Conservation (phyloP, 345 rosid species). For the Syzygium aromaticum region DNA sequence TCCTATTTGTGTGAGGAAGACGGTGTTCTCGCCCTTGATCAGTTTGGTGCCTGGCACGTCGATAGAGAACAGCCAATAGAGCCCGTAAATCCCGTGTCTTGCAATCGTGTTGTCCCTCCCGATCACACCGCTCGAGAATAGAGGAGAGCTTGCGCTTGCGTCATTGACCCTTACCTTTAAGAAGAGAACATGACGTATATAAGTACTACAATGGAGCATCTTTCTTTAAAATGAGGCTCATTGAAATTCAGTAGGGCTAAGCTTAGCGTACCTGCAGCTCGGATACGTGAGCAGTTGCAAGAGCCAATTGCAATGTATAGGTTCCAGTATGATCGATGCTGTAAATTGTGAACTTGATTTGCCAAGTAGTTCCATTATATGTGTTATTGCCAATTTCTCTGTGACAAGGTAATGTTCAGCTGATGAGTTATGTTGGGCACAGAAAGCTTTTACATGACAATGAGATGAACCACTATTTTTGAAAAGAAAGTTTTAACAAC, state of each 20-base stretch:
- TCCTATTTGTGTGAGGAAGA: slow-evolving; percentile 64
- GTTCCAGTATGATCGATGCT: slow-evolving; percentile 11
- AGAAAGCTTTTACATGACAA: neutral
- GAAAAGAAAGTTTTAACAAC: neutral
- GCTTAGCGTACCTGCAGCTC: slow-evolving; percentile 34
- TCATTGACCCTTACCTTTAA: slow-evolving; percentile 64
- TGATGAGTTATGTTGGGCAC: neutral
- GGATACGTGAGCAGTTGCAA: slow-evolving; percentile 49
- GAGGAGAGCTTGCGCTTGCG: slow-evolving; percentile 35
- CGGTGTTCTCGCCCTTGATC: slow-evolving; percentile 51
- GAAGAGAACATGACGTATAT: neutral
- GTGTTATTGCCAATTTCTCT: slow-evolving; percentile 39
- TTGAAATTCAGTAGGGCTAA: neutral
- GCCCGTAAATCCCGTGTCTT: slow-evolving; percentile 82
- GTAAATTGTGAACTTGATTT: slow-evolving; percentile 41
- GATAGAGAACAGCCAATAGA: slow-evolving; percentile 49
- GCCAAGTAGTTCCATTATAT: slow-evolving; percentile 66
- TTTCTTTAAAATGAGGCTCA: neutral
- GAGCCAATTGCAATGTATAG: slow-evolving; percentile 39
- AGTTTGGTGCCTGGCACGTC: slow-evolving; percentile 42
- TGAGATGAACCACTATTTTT: neutral
- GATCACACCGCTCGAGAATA: slow-evolving; percentile 64
- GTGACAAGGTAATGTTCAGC: neutral
- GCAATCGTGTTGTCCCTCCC: slow-evolving; percentile 86
- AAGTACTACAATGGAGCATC: neutral